phyloP scores from a whole-genome alignment of 768 basidiomycete genomes.

The Suillus decipiens region DNA sequence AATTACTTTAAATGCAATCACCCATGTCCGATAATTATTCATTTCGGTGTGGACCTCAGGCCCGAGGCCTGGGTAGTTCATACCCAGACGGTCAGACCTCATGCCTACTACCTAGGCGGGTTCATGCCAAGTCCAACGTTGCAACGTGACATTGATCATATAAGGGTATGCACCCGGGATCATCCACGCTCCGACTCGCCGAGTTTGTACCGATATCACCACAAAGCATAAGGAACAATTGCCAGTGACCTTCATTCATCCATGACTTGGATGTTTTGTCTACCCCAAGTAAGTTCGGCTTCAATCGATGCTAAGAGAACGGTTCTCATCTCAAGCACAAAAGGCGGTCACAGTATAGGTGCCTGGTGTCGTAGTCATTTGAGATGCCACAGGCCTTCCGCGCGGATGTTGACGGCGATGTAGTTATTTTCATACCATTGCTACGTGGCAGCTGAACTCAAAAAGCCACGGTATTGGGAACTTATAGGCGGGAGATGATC shows the following conservation, averaged over 20 bases:
- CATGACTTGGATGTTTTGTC: background rate
- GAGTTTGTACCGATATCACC: background rate
- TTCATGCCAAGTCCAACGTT: background rate
- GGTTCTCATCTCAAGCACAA: background rate
- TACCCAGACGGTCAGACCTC: no score
- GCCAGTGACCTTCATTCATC: background rate
- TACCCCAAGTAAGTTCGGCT: background rate
- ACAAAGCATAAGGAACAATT: background rate
- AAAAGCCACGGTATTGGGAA: background rate
- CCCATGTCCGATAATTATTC: background rate
- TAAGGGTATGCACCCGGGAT: background rate
- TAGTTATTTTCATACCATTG: background rate
- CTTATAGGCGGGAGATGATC: background rate
- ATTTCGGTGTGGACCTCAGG: background rate
- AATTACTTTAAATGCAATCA: background rate
- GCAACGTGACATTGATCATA: background rate
- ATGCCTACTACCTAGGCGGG: no score
- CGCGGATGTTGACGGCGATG: background rate
- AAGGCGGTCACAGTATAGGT: background rate
- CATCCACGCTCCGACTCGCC: background rate
- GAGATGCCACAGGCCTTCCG: background rate
- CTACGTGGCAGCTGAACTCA: background rate
- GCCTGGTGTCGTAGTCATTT: background rate
- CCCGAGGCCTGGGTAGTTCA: no score
- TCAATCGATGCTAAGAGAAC: background rate